phyloP scores from a whole-genome alignment of 176 grass and related monocot genomes.

The Puya raimondii region DNA sequence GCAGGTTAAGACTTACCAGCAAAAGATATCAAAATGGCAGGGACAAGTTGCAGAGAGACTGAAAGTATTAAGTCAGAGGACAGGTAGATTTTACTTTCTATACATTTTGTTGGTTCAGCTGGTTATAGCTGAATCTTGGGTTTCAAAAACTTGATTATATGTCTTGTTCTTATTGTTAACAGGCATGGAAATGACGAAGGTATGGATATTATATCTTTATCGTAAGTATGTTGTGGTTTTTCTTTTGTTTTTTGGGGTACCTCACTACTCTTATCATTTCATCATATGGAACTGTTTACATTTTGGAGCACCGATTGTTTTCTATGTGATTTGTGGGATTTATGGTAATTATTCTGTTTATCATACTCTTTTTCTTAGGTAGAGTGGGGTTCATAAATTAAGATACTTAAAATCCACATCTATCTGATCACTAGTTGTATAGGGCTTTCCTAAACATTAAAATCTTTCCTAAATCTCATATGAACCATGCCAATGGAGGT shows the following conservation, averaged over 20 bases:
- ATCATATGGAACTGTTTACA: neutral
- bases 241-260: neutral
- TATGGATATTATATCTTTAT: conserved; percentile 10
- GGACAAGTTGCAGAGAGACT: conserved; percentile 66
- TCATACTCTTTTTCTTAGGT: neutral
- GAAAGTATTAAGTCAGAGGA: conserved; percentile 56
- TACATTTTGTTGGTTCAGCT: neutral
- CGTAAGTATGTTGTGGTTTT: neutral
- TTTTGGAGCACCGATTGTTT: neutral
- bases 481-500: neutral
- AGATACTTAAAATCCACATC: too few relatives aligned
- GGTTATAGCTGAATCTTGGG: neutral
- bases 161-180: neutral
- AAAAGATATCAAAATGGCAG: conserved; percentile 94
- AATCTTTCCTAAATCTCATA: too few relatives aligned
- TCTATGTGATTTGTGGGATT: neutral
- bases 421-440: too few relatives aligned
- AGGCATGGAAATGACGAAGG: conserved; percentile 24
- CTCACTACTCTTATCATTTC: neutral
- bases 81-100: conserved; percentile 3
- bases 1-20: conserved; percentile 71
- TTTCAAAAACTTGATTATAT: neutral
- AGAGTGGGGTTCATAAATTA: too few relatives aligned
- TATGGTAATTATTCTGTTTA: neutral
- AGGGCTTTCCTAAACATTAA: too few relatives aligned